Base-by-base conservation (phyloP, 208 protist genomes). In the Wallacemonas rigidus region DNA sequence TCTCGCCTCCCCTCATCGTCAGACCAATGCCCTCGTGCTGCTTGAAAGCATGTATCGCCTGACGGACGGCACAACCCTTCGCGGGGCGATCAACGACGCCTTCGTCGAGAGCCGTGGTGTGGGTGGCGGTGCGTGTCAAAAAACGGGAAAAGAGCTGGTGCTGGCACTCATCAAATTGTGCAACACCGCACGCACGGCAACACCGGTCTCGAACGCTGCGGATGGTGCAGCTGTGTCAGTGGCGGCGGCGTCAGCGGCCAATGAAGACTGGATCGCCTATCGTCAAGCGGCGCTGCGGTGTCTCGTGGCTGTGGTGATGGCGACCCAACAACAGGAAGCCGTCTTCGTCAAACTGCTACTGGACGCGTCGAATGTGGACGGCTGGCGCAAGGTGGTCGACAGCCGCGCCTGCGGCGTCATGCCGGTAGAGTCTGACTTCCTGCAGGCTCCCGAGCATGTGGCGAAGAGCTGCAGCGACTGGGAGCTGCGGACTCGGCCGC, bases 81-180 rank as follows among this genome's bases (percentile, higher is more conserved):
- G 80, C 14, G 84, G 82, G 15, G 53, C 67, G 7, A 80, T 95
- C 53, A 94, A 91, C 60, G 68, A 40, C 7, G 72, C 75, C 50
- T 94, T 83, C 68, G 74, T 73, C 40, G n/a, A 39, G 4, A 36
- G 41, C 61, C 11, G 57, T 65, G 7, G n/a, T 40, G 57, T 39
- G 43, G 14, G n/a, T 39, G 39, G 15, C 41, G 41, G 54, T 14
- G 17, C 67, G 48, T 26, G 26, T 26, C 26, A 26, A 26, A 26
- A 14, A n/a, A 85, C 85, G 14, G 92, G 94, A 0, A 96, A 88
- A 15, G 93, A 98, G 73, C 69, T 98, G 1, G 95, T 87, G 1
- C 64, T 83, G 12, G 79, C 77, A 39, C 56, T 98, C 11, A 95
- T 97, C 74, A 78, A 93, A 57, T 65, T 80, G 26, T 86, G 85